Base-by-base conservation (phyloP, 352 stramenopile species). In the Phytopythium mirpurense region DNA sequence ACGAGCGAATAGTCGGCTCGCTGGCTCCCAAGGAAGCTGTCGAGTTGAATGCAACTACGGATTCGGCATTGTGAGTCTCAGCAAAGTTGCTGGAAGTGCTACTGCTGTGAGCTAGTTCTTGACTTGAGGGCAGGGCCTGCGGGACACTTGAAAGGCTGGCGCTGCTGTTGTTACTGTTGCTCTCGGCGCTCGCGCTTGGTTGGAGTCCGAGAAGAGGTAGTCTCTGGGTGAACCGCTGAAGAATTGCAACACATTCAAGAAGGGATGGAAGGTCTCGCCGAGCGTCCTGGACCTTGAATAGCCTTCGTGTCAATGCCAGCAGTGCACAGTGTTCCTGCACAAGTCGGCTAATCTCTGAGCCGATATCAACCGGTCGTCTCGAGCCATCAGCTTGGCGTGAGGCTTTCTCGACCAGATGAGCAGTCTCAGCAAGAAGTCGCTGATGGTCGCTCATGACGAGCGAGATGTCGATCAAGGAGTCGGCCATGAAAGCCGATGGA, bases 361-460 rank as follows among this genome's bases (percentile, higher is more conserved):
- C 62, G 29, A 87, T 43, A 50, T 79, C 74, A 49, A 64, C 32
- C 1, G 57, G 24, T 7, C 24, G 37, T 7, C 56, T 35, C 19
- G 44, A 10, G 38, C 32, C 29, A 4, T 21, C 45, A 1, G 56
- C 50, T 48, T 66, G 42, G 11, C 60, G 60, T 29, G 72, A 64
- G 6, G 54, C 60, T 56, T 86, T 84, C 2, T 41, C 51, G 0
- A 89, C 64, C 55, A 68, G 80, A 29, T 70, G 67, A 31, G 75
- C 63, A 0, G 70, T 67, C 56, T 89, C 69, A 1, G 67, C 71
- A 24, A 89, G 42, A n/a, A 89, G 64, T 0, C 67, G 73, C 23
- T 89, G 75, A 49, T 87, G 74, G 26, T 89, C 78, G n/a, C 55
- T 87, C 75, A 89, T 86, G 16, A 89, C 75, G 23, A 89, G 75